phyloP scores from a whole-genome alignment of 2,329 filamentous ascomycete species.

The Furcasterigmium sp. region DNA sequence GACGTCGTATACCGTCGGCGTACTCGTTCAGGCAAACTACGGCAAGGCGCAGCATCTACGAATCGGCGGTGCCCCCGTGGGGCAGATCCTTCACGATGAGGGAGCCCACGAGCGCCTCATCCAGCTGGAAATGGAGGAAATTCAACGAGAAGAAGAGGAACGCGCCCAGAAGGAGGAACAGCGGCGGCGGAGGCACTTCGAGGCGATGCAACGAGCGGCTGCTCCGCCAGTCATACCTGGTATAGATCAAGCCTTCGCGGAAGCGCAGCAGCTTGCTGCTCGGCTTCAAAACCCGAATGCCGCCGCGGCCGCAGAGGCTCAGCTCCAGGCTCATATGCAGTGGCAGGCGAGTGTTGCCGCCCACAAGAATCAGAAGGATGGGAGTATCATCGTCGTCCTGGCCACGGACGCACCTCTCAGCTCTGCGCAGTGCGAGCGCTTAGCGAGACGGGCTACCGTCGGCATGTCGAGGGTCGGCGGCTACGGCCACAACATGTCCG shows the following conservation, averaged over 20 bases:
- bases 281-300: slow-evolving; percentile 19
- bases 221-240: background rate
- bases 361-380: slow-evolving; percentile 49
- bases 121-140: slow-evolving; percentile 16
- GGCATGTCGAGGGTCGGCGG: slow-evolving; percentile 57
- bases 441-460: slow-evolving; percentile 57
- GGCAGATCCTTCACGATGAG: slow-evolving; percentile 46
- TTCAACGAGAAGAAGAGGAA: background rate
- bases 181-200: slow-evolving; percentile 26
- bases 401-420: slow-evolving; percentile 58
- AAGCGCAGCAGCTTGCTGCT: slow-evolving; percentile 23
- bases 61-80: slow-evolving; percentile 57
- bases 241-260: slow-evolving; percentile 8
- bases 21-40: slow-evolving; percentile 62
- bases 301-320: background rate
- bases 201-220: slow-evolving; percentile 6
- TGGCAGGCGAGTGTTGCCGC: slow-evolving; percentile 13
- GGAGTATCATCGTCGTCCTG: slow-evolving; percentile 55
- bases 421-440: slow-evolving; percentile 48
- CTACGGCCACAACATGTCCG: slow-evolving; percentile 56
- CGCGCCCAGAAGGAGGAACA: slow-evolving; percentile 14
- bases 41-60: slow-evolving; percentile 50
- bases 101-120: slow-evolving; percentile 17
- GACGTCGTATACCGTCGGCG: slow-evolving; percentile 52
- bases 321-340: background rate